These are phyloP conservation scores for Alternaria alternata DNA, from an alignment of 2,329 filamentous ascomycete genomes.

Conservation along the genomic window DNA sequence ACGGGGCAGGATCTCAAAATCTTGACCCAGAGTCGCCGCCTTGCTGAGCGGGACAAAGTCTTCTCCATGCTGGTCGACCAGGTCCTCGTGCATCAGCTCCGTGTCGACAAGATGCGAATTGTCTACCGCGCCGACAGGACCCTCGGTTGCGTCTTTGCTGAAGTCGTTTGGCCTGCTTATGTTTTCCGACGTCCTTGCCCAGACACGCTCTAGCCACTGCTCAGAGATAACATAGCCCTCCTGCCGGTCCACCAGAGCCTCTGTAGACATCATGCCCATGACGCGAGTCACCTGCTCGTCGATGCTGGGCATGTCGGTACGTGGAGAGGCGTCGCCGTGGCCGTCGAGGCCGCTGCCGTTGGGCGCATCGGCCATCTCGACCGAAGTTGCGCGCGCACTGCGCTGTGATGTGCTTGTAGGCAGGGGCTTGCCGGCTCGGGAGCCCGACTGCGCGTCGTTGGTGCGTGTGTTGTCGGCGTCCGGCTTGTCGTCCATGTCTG, in stretches of 20 bases:
- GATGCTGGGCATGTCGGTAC: constrained; percentile 40
- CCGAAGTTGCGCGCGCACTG: constrained; percentile 50
- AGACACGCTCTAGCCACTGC: constrained; percentile 71
- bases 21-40: constrained; percentile 68
- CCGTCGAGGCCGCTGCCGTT: constrained; percentile 41
- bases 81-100: constrained; percentile 29
- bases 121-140: constrained; percentile 80
- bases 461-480: constrained; percentile 5
- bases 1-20: constrained; percentile 79
- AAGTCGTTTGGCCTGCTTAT: constrained; percentile 57
- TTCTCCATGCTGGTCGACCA: constrained; percentile 53
- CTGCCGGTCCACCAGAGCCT: constrained; percentile 71
- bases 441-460: constrained; percentile 37
- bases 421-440: constrained; percentile 38
- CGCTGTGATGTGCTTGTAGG: constrained; percentile 25
- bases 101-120: constrained; percentile 74
- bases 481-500: constrained; percentile 60
- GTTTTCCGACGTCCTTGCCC: constrained; percentile 46
- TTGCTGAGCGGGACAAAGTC: constrained; percentile 76
- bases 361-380: constrained; percentile 54
- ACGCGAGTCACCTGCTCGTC: constrained; percentile 81
- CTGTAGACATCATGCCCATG: constrained; percentile 64
- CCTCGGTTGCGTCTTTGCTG: constrained; percentile 67
- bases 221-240: constrained; percentile 80
- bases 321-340: constrained; percentile 28